Evolutionary conservation across 768 basidiomycete genomes (phyloP), one percentile per base, ranked within the genome.

Genomic region (Trametes maxima): DNA sequence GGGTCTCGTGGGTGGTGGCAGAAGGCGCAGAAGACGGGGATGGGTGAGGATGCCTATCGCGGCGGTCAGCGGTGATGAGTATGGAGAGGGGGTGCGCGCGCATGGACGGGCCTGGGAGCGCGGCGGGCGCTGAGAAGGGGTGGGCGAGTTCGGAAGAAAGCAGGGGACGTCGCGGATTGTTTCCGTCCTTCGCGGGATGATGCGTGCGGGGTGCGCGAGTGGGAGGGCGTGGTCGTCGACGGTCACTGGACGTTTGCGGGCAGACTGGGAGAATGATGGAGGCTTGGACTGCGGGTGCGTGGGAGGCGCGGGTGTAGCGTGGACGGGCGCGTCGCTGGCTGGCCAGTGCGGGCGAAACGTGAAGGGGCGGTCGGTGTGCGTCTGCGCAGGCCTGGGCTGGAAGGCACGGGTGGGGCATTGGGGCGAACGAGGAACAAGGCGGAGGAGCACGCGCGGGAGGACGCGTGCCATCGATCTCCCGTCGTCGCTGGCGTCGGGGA

Each of bases 111-210:
- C 49, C 3, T 19, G 45, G 45, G 45, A 6, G 6, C n/a, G 35
- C 35, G 6, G 11, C 24, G n/a, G 2, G n/a, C 17, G 37, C 21
- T 39, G 36, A 12, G 28, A 37, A 16, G 12, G 50, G 16, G 24
- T 5, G 25, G 12, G 28, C 28, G 28, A 33, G 28, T 33, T 33
- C 28, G 8, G 28, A 33, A 8, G 8, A 8, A 3, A 53, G 39
- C 52, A 17, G 42, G n/a, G n/a, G 53, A 45, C 53, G 24, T 21
- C 16, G 37, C 55, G 39, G 17, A 40, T 3, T n/a, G n/a, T 37
- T n/a, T 25, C 54, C 55, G 61, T 21, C 39, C 62, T 63, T 63
- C 57, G 62, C 62, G 62, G 62, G 62, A 63, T 58, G 57, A 63
- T 54, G 62, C 19, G 51, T 47, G 45, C 44, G 33, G 22, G 46